A percentile compares a stretch with the other conserved stretches of the same genome.
Conservation (phyloP, 352 stramenopile species). For the Pythium angustatum region DNA sequence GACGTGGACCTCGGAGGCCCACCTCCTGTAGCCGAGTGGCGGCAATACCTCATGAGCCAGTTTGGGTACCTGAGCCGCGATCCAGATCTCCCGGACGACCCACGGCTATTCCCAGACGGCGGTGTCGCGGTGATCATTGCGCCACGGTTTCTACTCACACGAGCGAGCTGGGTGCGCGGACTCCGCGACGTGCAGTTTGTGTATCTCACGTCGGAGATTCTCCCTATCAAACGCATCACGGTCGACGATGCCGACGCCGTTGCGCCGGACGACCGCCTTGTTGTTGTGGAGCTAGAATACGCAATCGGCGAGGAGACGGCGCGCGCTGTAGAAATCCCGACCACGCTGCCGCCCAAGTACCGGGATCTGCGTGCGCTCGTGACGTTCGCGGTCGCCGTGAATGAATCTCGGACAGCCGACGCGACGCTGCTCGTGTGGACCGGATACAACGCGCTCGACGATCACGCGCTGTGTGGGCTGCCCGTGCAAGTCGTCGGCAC, state of each 20-base stretch:
- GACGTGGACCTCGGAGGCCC: too few relatives aligned
- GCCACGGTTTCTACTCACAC: slow-evolving; percentile 20
- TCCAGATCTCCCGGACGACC: slow-evolving; percentile 1
- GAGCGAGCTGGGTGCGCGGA: slow-evolving; percentile 14
- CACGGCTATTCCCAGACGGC: not conserved
- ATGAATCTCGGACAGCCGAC: too few relatives aligned
- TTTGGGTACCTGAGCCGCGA: slow-evolving; percentile 19
- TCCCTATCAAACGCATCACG: slow-evolving; percentile 10
- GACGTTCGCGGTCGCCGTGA: slow-evolving; percentile 3
- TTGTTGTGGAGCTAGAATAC: slow-evolving; percentile 25
- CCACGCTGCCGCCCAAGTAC: slow-evolving; percentile 14
- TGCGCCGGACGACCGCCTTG: slow-evolving; percentile 7
- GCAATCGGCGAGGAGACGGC: not conserved
- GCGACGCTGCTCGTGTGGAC: not conserved
- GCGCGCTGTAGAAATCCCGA: slow-evolving; percentile 2
- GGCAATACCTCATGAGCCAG: not conserved
- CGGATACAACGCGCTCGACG: slow-evolving; percentile 14
- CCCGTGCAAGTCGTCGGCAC: not conserved
- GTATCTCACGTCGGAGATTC: slow-evolving; percentile 9
- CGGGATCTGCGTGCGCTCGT: slow-evolving; percentile 7
- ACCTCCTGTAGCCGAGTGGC: too few relatives aligned
- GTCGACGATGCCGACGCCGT: not conserved
- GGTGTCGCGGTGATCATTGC: slow-evolving; percentile 25
- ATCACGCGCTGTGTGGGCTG: slow-evolving; percentile 4
- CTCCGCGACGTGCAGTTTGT: slow-evolving; percentile 8